Evolutionary conservation across 1,284 basidiomycete species (phyloP).

Genomic region (Sporisorium graminicola): DNA sequence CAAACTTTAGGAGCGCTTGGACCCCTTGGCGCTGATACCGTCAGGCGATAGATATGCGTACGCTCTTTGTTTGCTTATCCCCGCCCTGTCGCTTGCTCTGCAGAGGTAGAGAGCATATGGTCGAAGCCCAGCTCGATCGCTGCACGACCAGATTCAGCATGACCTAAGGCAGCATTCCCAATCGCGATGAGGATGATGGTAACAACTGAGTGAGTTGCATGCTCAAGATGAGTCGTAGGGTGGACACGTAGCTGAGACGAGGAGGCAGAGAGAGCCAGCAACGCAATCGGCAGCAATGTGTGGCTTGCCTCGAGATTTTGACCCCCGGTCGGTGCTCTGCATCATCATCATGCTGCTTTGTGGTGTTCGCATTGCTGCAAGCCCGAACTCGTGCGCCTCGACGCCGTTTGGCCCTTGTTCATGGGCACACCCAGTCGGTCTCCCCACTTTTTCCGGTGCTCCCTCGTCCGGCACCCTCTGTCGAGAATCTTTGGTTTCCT

Average conservation of each 20-base stretch:
- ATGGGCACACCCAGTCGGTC: not conserved
- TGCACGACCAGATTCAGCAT: constrained; percentile 21
- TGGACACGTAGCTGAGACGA: not conserved
- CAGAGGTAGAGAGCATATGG: not conserved
- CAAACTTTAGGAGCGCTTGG: constrained; percentile 11
- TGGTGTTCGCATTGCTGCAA: not conserved
- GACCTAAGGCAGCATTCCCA: not conserved
- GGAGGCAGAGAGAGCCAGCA: not conserved
- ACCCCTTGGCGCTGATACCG: constrained; percentile 3
- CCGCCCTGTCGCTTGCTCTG: not conserved
- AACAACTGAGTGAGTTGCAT: not conserved
- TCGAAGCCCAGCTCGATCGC: constrained; percentile 13
- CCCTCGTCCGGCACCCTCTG: not conserved
- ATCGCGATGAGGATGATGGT: not conserved
- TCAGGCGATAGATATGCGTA: constrained; percentile 9
- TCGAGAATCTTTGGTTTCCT: not conserved
- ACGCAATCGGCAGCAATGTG: not conserved
- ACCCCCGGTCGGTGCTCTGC: not conserved
- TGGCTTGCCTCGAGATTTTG: not conserved
- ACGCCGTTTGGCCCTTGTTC: not conserved
- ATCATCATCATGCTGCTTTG: constrained; percentile 4
- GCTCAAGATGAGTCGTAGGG: not conserved
- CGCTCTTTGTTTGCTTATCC: too few species aligned
- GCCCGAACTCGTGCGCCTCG: not conserved
- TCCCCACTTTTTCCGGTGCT: constrained; percentile 8